Evolutionary conservation across 2,329 filamentous ascomycete species (phyloP).

Genomic region (Fusarium humuli): DNA sequence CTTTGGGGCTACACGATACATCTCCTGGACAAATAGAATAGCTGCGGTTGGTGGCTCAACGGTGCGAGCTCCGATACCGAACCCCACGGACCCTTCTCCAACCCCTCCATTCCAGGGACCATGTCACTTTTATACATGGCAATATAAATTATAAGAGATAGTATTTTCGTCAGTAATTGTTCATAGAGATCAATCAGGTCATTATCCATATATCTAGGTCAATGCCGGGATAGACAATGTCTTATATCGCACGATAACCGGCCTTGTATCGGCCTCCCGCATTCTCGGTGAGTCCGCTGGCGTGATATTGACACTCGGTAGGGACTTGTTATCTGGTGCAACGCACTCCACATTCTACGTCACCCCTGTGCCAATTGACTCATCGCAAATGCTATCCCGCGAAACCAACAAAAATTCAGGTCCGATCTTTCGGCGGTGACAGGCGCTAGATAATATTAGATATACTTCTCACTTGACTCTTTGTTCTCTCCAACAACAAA

Average conservation of each 20-base stretch:
- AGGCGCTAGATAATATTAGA: neutral
- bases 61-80: conserved; percentile 44
- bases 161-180: neutral
- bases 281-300: conserved; percentile 32
- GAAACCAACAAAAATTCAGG: conserved; percentile 44
- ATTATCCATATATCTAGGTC: neutral
- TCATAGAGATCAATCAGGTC: neutral
- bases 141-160: neutral
- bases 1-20: neutral
- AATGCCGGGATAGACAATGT: neutral
- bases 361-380: conserved; percentile 38
- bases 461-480: conserved; percentile 10
- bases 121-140: conserved; percentile 3
- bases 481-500: conserved; percentile 20
- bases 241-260: conserved; percentile 26
- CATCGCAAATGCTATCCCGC: conserved; percentile 22
- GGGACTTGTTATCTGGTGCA: conserved; percentile 18
- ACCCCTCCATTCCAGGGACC: conserved; percentile 12
- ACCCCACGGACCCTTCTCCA: conserved; percentile 23
- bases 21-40: conserved; percentile 26
- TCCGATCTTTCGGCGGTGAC: conserved; percentile 48
- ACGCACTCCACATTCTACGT: conserved; percentile 10
- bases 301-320: conserved; percentile 31
- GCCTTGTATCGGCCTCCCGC: conserved; percentile 22
- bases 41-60: conserved; percentile 37